Evolutionary conservation across 1,284 basidiomycete species (phyloP).

Genomic region (Cutaneotrichosporon curvatum): DNA sequence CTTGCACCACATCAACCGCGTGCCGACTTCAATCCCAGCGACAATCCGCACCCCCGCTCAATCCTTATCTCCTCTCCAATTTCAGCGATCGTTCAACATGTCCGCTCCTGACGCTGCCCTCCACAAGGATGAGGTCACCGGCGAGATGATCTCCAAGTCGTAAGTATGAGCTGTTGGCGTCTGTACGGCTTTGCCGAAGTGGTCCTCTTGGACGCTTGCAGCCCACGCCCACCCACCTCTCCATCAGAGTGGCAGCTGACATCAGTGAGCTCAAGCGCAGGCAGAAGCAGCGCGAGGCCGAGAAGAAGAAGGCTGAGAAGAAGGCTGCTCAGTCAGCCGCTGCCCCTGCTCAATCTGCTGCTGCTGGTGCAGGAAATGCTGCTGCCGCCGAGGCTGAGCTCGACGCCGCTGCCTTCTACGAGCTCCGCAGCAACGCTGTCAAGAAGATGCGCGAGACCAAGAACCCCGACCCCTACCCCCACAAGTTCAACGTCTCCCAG

Average conservation of each 20-base stretch:
- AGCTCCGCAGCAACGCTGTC: conserved; percentile 82
- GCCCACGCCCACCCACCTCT: too few relatives aligned
- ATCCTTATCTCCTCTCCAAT: neutral
- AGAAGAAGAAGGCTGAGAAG: conserved; percentile 76
- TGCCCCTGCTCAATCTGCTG: conserved; percentile 39
- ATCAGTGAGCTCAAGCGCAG: conserved; percentile 86
- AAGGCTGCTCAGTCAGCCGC: conserved; percentile 62
- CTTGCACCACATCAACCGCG: neutral
- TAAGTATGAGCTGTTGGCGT: conserved; percentile 44
- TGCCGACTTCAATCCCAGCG: neutral
- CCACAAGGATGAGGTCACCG: conserved; percentile 70
- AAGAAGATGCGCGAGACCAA: conserved; percentile 76
- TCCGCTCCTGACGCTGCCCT: conserved; percentile 41
- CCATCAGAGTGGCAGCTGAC: neutral
- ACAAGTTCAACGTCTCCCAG: conserved; percentile 90
- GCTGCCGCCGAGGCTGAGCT: conserved; percentile 44
- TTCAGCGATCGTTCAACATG: conserved; percentile 29
- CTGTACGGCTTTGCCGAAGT: too few relatives aligned
- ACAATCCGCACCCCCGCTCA: neutral
- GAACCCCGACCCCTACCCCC: conserved; percentile 90
- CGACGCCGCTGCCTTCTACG: conserved; percentile 74
- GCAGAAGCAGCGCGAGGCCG: conserved; percentile 75
- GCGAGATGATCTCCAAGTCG: conserved; percentile 93
- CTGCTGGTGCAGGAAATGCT: conserved; percentile 19
- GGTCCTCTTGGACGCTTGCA: too few relatives aligned